Conservation (phyloP, 2,329 filamentous ascomycete species). For the Trichoderma sp. region DNA sequence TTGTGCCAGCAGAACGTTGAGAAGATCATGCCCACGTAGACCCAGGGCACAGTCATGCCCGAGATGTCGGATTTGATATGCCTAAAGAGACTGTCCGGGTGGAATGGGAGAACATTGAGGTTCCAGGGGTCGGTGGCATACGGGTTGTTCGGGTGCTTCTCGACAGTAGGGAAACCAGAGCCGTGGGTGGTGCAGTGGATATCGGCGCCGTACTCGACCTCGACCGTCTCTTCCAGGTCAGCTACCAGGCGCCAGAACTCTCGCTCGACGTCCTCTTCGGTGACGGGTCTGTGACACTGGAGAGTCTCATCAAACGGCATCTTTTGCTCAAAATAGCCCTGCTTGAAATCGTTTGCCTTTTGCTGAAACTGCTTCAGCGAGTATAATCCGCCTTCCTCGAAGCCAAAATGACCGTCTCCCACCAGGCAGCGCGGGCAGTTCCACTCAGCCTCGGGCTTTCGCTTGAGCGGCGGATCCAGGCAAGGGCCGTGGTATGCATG, state of each 20-base stretch:
- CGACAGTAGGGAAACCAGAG: constrained; percentile 92
- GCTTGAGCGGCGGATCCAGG: constrained; percentile 80
- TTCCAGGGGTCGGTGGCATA: constrained; percentile 96
- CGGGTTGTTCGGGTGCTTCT: constrained; percentile 82
- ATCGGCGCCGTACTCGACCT: constrained; percentile 97
- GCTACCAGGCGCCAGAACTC: constrained; percentile 97
- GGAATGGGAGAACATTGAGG: constrained; percentile 85
- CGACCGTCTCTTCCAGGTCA: constrained; percentile 90
- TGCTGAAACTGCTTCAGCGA: constrained; percentile 95
- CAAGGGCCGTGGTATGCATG: constrained; percentile 84
- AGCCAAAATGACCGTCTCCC: constrained; percentile 94
- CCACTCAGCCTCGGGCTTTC: constrained; percentile 82
- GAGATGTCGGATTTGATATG: constrained; percentile 99
- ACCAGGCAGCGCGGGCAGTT: constrained; percentile 94
- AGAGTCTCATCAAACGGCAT: constrained; percentile 84
- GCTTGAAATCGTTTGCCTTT: constrained; percentile 93
- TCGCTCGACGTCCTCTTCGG: constrained; percentile 91
- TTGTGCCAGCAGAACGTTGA: constrained; percentile 99
- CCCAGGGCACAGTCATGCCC: constrained; percentile 98
- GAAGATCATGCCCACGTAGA: constrained; percentile 99
- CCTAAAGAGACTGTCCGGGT: constrained; percentile 88
- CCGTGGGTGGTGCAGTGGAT: constrained; percentile 98
- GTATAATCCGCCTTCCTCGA: constrained; percentile 94
- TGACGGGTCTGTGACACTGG: constrained; percentile 78
- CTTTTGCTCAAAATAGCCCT: constrained; percentile 87